Evolutionary conservation across 2,329 filamentous ascomycete species (phyloP).

Genomic region (Teratosphaeria destructans): DNA sequence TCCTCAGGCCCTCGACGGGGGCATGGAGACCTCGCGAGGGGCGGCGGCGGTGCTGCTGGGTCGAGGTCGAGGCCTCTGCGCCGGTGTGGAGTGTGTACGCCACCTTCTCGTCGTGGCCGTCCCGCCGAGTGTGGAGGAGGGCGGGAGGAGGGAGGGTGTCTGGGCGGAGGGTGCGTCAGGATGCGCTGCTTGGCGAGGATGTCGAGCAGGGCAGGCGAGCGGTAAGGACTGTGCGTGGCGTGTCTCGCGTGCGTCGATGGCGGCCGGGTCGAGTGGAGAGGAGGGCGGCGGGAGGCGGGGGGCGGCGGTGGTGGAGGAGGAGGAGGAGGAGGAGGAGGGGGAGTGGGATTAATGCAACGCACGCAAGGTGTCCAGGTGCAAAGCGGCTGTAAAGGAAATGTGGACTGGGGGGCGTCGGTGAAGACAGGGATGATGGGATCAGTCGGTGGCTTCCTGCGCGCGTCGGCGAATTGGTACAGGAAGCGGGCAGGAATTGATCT

Average conservation of each 20-base stretch:
- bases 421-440: too few species aligned
- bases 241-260: not conserved
- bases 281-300: not conserved
- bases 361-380: not conserved
- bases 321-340: not conserved
- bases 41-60: slow-evolving; percentile 11
- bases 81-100: slow-evolving; percentile 4
- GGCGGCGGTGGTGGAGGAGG: not conserved
- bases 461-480: too few species aligned
- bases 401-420: too few species aligned
- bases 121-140: not conserved
- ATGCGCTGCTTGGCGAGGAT: not conserved
- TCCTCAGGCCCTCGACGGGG: slow-evolving; percentile 3
- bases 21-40: slow-evolving; percentile 10
- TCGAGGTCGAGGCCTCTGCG: slow-evolving; percentile 3
- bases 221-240: not conserved
- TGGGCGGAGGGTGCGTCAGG: not conserved
- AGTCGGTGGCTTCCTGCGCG: too few species aligned
- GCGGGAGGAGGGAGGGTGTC: not conserved
- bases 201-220: not conserved
- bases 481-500: too few species aligned
- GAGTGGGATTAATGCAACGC: not conserved
- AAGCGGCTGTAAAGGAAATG: too few species aligned
- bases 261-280: too few species aligned
- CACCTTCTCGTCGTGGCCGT: slow-evolving; percentile 3